These are phyloP conservation scores for Leccinum obscurum DNA, from an alignment of 768 basidiomycete species.

Conservation along the genomic window DNA sequence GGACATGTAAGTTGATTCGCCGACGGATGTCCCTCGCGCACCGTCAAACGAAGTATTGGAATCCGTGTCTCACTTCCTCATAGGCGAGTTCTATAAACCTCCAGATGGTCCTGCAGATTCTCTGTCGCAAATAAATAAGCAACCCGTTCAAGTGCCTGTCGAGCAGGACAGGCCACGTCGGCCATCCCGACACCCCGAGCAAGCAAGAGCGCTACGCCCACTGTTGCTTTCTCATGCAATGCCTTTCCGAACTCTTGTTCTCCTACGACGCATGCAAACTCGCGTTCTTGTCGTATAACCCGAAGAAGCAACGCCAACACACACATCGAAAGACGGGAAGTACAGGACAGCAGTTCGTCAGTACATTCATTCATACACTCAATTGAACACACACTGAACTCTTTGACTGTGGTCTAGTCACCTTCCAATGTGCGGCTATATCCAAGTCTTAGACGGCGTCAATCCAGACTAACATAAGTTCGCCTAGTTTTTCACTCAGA, in stretches of 20 bases:
- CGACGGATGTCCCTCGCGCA: conserved; percentile 23
- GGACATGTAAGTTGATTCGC: conserved; percentile 63
- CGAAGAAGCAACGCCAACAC: conserved; percentile 55
- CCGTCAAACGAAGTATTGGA: conserved; percentile 51
- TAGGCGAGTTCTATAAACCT: conserved; percentile 67
- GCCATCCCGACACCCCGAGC: conserved; percentile 14
- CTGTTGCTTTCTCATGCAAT: conserved; percentile 86
- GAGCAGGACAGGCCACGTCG: conserved; percentile 19
- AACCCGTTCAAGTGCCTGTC: conserved; percentile 4
- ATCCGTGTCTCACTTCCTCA: conserved; percentile 64
- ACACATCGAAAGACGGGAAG: conserved; percentile 69
- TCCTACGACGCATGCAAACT: conserved; percentile 92
- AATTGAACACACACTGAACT: too few relatives aligned
- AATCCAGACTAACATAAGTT: too few relatives aligned
- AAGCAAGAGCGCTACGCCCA: conserved; percentile 46
- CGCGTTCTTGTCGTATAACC: conserved; percentile 77
- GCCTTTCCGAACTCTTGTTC: conserved; percentile 86
- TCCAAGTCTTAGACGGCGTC: too few relatives aligned
- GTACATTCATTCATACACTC: too few relatives aligned
- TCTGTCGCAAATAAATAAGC: conserved; percentile 15
- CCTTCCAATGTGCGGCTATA: too few relatives aligned
- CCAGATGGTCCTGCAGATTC: conserved; percentile 32
- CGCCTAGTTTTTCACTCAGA: too few relatives aligned
- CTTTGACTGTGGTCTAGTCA: too few relatives aligned
- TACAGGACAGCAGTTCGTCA: conserved; percentile 50